phyloP scores from a whole-genome alignment of 495 filamentous ascomycete genomes.

The Aspergillus affinis region DNA sequence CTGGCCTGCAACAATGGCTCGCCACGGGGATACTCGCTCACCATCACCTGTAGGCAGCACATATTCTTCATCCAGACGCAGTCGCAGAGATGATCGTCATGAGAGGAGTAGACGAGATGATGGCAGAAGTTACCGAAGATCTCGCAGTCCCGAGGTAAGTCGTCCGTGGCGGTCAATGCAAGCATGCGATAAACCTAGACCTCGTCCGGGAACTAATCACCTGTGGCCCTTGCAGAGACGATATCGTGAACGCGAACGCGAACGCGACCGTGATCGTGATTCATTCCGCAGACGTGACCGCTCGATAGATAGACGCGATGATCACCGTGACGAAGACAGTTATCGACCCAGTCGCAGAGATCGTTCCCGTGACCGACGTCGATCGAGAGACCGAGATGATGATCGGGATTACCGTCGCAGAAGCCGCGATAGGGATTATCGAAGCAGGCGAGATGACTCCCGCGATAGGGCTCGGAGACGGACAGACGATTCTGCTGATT shows the following conservation, averaged over 20 bases:
- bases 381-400: conserved; percentile 58
- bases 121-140: conserved; percentile 58
- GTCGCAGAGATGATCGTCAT: conserved; percentile 72
- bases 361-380: conserved; percentile 63
- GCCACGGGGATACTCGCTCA: conserved; percentile 90
- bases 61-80: conserved; percentile 69
- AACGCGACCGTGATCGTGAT: conserved; percentile 58
- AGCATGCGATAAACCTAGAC: background rate
- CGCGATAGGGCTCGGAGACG: conserved; percentile 67
- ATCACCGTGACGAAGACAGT: conserved; percentile 64
- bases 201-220: conserved; percentile 29
- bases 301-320: conserved; percentile 69
- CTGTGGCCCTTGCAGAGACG: conserved; percentile 47
- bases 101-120: conserved; percentile 66
- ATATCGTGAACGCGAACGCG: conserved; percentile 58
- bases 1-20: conserved; percentile 76
- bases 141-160: conserved; percentile 73
- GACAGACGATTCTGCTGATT: conserved; percentile 77
- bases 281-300: conserved; percentile 68
- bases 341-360: conserved; percentile 61
- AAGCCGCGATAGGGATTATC: conserved; percentile 72
- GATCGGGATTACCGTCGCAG: conserved; percentile 62
- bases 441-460: conserved; percentile 77
- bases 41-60: conserved; percentile 93
- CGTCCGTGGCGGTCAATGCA: background rate